Conservation (phyloP, 495 filamentous ascomycete species). For the Talaromyces thailandensis region DNA sequence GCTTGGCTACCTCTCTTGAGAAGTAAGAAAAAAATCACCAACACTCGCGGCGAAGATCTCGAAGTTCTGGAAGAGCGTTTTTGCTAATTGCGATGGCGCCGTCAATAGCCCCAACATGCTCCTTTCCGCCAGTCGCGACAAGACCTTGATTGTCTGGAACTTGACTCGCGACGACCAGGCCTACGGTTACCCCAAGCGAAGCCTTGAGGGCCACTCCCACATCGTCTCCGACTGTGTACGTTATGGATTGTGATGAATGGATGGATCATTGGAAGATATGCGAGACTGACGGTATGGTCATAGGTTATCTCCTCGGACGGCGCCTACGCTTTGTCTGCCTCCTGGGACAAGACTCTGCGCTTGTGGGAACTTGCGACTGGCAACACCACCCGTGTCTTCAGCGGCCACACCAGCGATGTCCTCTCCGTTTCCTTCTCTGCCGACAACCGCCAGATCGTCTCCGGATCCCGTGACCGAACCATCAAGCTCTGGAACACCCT, state of each 20-base stretch:
- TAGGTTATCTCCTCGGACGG: constrained; percentile 99
- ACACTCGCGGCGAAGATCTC: constrained; percentile 7
- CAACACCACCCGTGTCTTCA: constrained; percentile 93
- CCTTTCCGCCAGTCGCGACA: constrained; percentile 92
- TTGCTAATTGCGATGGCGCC: constrained; percentile 16
- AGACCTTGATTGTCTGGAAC: constrained; percentile 99
- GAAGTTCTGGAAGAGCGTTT: constrained; percentile 16
- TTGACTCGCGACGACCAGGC: constrained; percentile 95
- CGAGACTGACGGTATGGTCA: constrained; percentile 26
- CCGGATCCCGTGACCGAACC: constrained; percentile 90
- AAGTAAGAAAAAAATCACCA: constrained; percentile 54
- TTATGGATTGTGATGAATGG: too few species aligned
- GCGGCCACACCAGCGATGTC: constrained; percentile 98
- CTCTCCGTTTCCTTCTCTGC: constrained; percentile 99
- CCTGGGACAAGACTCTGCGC: constrained; percentile 99
- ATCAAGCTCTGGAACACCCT: constrained; percentile 99
- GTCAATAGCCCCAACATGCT: constrained; percentile 95
- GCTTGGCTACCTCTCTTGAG: constrained; percentile 94
- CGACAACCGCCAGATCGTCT: constrained; percentile 99
- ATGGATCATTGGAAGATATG: too few species aligned
- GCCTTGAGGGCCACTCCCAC: constrained; percentile 97
- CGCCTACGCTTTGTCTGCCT: constrained; percentile 97
- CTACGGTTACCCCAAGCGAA: constrained; percentile 98
- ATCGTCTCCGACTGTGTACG: constrained; percentile 99
- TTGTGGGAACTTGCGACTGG: constrained; percentile 98